phyloP scores from a whole-genome alignment of 805 yeast species.

The Yarrowia keelungensis region DNA sequence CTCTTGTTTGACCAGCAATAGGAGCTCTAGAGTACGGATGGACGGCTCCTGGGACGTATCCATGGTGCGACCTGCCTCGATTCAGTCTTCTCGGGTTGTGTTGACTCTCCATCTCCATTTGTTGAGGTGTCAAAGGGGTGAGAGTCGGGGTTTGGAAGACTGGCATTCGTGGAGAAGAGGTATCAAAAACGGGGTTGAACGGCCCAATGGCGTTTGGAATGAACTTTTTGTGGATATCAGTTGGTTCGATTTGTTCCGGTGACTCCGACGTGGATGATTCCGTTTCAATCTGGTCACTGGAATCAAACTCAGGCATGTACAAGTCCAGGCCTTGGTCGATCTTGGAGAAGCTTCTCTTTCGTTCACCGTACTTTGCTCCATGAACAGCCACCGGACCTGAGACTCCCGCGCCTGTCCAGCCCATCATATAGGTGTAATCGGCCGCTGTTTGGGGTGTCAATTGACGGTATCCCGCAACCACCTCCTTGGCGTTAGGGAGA shows the following conservation, averaged over 20 bases:
- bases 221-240: not conserved
- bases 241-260: not conserved
- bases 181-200: slow-evolving; percentile 21
- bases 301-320: not conserved
- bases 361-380: not conserved
- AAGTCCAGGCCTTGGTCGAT: not conserved
- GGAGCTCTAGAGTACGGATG: slow-evolving; percentile 27
- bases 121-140: slow-evolving; percentile 15
- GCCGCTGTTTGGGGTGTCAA: slow-evolving; percentile 24
- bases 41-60: slow-evolving; percentile 12
- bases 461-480: slow-evolving; percentile 19
- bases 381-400: slow-evolving; percentile 3
- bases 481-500: slow-evolving; percentile 11
- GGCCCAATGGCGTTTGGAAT: slow-evolving; percentile 1
- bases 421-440: slow-evolving; percentile 31
- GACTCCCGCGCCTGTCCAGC: slow-evolving; percentile 20
- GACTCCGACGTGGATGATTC: slow-evolving; percentile 1
- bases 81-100: slow-evolving; percentile 21
- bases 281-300: not conserved
- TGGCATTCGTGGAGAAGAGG: slow-evolving; percentile 32
- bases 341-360: slow-evolving; percentile 5
- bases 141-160: not conserved
- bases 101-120: slow-evolving; percentile 5
- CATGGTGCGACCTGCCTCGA: slow-evolving; percentile 29
- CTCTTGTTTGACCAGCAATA: slow-evolving; percentile 3